phyloP scores from a whole-genome alignment of 192 early-diverging fungal species.

The Phycomyces blakesleeanus region DNA sequence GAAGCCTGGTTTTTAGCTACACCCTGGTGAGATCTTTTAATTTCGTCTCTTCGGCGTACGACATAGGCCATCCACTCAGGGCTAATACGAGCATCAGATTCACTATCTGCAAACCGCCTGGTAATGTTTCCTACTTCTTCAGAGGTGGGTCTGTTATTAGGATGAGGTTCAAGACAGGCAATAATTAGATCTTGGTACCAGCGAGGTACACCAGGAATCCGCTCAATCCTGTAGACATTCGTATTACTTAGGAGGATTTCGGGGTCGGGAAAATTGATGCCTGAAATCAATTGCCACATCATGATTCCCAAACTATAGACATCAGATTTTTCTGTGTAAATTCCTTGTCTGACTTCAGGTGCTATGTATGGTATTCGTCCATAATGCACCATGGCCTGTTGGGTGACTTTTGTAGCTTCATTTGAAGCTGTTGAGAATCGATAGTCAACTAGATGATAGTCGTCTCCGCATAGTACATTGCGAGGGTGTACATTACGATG shows the following conservation, averaged over 20 bases:
- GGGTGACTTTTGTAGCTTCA: constrained; percentile 23
- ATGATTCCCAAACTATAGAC: constrained; percentile 24
- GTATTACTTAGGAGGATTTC: constrained; percentile 17
- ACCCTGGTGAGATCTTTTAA: background rate
- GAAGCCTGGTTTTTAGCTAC: background rate
- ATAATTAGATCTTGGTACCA: constrained; percentile 28
- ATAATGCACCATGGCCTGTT: constrained; percentile 26
- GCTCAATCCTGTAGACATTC: constrained; percentile 25
- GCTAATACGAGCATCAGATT: background rate
- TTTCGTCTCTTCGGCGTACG: background rate
- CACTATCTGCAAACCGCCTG: constrained; percentile 10
- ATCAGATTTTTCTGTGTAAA: constrained; percentile 27
- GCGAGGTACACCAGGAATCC: constrained; percentile 27
- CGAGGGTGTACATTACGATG: constrained; percentile 31
- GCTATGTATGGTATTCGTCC: constrained; percentile 31
- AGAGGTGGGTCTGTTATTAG: constrained; percentile 23
- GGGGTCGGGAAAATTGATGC: constrained; percentile 22
- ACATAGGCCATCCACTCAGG: constrained; percentile 19
- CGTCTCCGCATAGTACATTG: constrained; percentile 28
- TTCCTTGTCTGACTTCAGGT: constrained; percentile 25
- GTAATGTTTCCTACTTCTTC: constrained; percentile 25
- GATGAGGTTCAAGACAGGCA: constrained; percentile 26
- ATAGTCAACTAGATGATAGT: constrained; percentile 29
- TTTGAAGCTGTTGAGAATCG: constrained; percentile 29
- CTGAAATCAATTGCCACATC: constrained; percentile 33